Conservation (phyloP, 1,284 basidiomycete species). For the Cryptococcus maquisensis region DNA sequence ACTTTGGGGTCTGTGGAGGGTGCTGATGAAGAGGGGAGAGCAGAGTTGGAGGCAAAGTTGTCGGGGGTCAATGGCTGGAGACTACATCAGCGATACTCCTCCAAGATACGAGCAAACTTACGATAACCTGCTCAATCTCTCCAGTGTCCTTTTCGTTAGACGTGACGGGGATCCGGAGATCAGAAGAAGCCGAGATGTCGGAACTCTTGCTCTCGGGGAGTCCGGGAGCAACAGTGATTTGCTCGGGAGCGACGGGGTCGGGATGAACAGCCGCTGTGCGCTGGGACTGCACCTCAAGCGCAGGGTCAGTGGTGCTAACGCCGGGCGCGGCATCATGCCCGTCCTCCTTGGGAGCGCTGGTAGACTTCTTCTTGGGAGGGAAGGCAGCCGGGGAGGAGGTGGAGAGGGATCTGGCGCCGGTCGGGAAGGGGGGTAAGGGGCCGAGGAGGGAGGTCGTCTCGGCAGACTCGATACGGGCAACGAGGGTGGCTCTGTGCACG, state of each 20-base stretch:
- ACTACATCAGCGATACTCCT: not conserved
- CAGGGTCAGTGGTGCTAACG: constrained; percentile 21
- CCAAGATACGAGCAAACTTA: constrained; percentile 16
- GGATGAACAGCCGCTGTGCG: constrained; percentile 22
- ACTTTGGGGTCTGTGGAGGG: constrained; percentile 52
- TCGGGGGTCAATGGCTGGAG: constrained; percentile 42
- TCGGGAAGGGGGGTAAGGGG: constrained; percentile 31
- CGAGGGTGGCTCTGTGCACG: constrained; percentile 28
- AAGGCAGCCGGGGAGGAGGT: constrained; percentile 8
- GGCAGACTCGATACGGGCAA: constrained; percentile 34
- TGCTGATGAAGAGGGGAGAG: not conserved
- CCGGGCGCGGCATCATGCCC: constrained; percentile 4
- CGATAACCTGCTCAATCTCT: constrained; percentile 33
- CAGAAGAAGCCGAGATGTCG: constrained; percentile 4
- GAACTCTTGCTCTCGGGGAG: constrained; percentile 29
- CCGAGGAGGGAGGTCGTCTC: constrained; percentile 35
- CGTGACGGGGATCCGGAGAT: constrained; percentile 20
- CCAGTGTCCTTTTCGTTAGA: constrained; percentile 7
- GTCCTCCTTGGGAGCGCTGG: constrained; percentile 3
- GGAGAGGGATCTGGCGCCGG: constrained; percentile 4
- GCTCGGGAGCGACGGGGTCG: constrained; percentile 21
- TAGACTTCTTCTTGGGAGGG: constrained; percentile 2
- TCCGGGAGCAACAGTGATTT: constrained; percentile 35
- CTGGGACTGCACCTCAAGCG: constrained; percentile 17
- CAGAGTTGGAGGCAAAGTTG: constrained; percentile 34